Conservation (phyloP, 139 green algal species). For the Micromonas commoda region DNA sequence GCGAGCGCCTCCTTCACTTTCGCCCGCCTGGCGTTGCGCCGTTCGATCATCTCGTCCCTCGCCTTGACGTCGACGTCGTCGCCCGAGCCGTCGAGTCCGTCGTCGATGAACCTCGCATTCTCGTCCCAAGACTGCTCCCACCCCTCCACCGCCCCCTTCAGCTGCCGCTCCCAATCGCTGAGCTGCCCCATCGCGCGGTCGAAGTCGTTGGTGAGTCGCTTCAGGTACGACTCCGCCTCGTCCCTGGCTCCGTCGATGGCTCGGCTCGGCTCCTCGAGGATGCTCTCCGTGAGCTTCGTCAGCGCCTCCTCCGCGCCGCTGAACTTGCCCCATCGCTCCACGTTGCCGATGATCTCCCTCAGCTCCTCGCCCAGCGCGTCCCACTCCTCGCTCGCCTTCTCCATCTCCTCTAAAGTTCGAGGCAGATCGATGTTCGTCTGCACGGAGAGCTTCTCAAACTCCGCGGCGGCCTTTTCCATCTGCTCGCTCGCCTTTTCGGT, state of each 20-base stretch:
- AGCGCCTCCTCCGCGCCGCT: not conserved
- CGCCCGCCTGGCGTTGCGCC: too few relatives aligned
- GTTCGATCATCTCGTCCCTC: too few relatives aligned
- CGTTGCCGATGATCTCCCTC: not conserved
- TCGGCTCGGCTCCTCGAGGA: not conserved
- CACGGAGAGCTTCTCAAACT: not conserved
- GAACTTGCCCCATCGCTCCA: conserved; percentile 4
- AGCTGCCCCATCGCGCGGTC: not conserved
- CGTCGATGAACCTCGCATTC: too few relatives aligned
- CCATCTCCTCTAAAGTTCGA: not conserved
- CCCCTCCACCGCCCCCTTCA: not conserved
- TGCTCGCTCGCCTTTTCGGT: not conserved
- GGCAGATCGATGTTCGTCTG: not conserved
- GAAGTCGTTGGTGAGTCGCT: not conserved
- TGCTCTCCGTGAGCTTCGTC: not conserved
- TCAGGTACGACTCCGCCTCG: not conserved
- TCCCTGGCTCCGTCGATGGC: not conserved
- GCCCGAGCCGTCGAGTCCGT: too few relatives aligned
- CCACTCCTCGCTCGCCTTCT: not conserved
- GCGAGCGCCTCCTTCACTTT: not conserved
- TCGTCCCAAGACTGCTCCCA: not conserved
- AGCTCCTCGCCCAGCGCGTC: conserved; percentile 3
- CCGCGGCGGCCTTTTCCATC: not conserved
- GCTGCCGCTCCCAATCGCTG: not conserved
- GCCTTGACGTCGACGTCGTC: too few relatives aligned